Conservation (phyloP, 108 stramenopile species). For the Cyclotella atomus region DNA sequence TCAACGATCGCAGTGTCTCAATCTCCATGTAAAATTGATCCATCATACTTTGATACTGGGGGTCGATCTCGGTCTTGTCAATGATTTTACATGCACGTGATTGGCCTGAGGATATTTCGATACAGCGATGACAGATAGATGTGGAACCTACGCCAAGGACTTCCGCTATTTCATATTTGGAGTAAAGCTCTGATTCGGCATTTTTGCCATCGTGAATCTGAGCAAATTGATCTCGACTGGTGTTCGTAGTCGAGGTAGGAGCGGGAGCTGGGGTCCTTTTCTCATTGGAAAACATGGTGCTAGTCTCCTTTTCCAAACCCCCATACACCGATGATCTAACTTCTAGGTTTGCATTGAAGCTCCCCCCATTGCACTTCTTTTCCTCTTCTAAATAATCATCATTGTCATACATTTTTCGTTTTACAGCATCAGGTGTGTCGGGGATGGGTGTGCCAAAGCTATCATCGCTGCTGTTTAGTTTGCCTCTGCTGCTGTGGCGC, state of each 20-base stretch:
- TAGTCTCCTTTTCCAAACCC: constrained; percentile 68
- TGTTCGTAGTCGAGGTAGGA: background rate
- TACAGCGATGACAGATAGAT: constrained; percentile 92
- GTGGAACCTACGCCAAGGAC: constrained; percentile 97
- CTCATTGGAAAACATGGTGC: constrained; percentile 10
- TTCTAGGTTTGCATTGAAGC: constrained; percentile 7
- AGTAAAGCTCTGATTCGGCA: constrained; percentile 66
- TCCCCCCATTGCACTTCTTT: constrained; percentile 26
- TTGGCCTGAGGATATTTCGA: constrained; percentile 50
- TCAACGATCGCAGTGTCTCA: constrained; percentile 64
- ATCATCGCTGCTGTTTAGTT: constrained; percentile 6
- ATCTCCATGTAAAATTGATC: constrained; percentile 97
- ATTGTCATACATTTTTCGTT: constrained; percentile 28
- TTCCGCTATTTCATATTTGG: constrained; percentile 90
- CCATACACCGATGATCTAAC: constrained; percentile 51
- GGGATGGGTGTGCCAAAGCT: constrained; percentile 75
- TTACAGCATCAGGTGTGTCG: constrained; percentile 58
- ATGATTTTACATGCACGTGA: constrained; percentile 96
- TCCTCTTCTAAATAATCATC: constrained; percentile 19
- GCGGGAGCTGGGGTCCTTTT: background rate
- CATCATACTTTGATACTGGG: constrained; percentile 88
- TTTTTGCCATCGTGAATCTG: constrained; percentile 68
- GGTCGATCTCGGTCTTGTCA: constrained; percentile 91
- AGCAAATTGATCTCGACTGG: constrained; percentile 15
- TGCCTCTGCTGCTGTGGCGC: constrained; percentile 3